Evolutionary conservation across 495 filamentous ascomycete species (phyloP), one percentile per base, ranked within the genome.

Genomic region (Paragyromitra xinjiangensis): DNA sequence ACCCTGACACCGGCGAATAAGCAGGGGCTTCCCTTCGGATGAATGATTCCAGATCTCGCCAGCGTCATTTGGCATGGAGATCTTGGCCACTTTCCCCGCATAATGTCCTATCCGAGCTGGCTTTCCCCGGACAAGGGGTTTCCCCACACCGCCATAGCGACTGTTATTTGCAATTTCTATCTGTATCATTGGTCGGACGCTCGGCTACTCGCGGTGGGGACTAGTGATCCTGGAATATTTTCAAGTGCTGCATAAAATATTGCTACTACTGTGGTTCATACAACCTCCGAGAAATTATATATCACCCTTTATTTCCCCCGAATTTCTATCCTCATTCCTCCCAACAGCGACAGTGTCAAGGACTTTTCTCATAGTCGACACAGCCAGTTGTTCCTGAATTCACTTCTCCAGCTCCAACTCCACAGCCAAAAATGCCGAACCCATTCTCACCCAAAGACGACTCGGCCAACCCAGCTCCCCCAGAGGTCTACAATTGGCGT

Each of bases 401-500:
- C 29, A 39, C 29, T 39, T 8, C 56, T 39, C 56, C 5, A 14
- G 14, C 14, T 34, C 3, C 34, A 34, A 12, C 56, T 34, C 39
- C 29, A 11, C 1, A 26, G 14, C 8, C 29, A 34, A 26, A 6
- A 24, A 71, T 71, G 69, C 69, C 56, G 0, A 71, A 71, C 58
- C 69, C 69, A 4, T 64, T 71, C 58, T 29, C 29, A 0, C 37
- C 50, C 42, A 64, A 51, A 37, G 69, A 71, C 12, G 44, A 64
- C 19, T 64, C 69, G 6, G 44, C 69, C 59, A 71, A 71, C 44
- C 69, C 69, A 9, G 69, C 90, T 79, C 90, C 90, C 1, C 83
- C 84, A 69, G 84, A 86, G 55, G 91, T 93, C 78, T 93, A 92
- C 87, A 93, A 93, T 85, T 93, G 91, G 91, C 85, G 90, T 48